Evolutionary conservation across 495 filamentous ascomycete species (phyloP).

Genomic region (Baudoinia panamericana): DNA sequence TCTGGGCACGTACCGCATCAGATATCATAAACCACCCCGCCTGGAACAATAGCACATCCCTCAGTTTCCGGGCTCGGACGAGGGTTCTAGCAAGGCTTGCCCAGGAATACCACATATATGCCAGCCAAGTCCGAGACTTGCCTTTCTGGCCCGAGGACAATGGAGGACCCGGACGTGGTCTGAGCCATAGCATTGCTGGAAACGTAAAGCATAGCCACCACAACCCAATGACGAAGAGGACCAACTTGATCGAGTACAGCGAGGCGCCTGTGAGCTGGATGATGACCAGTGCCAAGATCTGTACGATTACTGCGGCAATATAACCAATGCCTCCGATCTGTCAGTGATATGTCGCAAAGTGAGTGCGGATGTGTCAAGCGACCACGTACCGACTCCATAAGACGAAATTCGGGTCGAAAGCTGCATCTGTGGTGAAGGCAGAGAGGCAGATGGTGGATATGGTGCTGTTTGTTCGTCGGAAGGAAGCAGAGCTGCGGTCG

Average conservation of each 20-base stretch:
- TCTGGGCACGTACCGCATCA: too few species aligned
- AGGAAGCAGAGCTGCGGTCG: conserved; percentile 25
- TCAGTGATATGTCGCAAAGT: too few species aligned
- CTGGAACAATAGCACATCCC: conserved; percentile 80
- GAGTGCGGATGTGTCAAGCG: too few species aligned
- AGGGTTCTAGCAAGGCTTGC: conserved; percentile 68
- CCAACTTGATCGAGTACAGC: conserved; percentile 23
- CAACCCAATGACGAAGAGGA: conserved; percentile 72
- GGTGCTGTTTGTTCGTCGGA: conserved; percentile 14
- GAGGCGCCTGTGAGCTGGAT: conserved; percentile 18
- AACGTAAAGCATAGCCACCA: conserved; percentile 95
- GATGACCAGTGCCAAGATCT: conserved; percentile 29
- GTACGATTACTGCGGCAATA: conserved; percentile 29
- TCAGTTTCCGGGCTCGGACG: conserved; percentile 60
- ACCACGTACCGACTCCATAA: conserved; percentile 33
- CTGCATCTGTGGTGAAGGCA: conserved; percentile 24
- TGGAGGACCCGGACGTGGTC: conserved; percentile 78
- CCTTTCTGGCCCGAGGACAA: conserved; percentile 31
- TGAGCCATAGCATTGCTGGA: conserved; percentile 80
- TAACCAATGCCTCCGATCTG: conserved; percentile 35
- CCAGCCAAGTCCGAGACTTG: conserved; percentile 33
- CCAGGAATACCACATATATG: conserved; percentile 73
- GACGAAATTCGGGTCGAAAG: conserved; percentile 33
- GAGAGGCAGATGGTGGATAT: conserved; percentile 16
- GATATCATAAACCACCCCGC: conserved; percentile 88